Percentiles rank a stretch among this genome's conserved stretches.
Conservation (phyloP, 2,329 filamentous ascomycete genomes). For the Hypoxylon sp. region DNA sequence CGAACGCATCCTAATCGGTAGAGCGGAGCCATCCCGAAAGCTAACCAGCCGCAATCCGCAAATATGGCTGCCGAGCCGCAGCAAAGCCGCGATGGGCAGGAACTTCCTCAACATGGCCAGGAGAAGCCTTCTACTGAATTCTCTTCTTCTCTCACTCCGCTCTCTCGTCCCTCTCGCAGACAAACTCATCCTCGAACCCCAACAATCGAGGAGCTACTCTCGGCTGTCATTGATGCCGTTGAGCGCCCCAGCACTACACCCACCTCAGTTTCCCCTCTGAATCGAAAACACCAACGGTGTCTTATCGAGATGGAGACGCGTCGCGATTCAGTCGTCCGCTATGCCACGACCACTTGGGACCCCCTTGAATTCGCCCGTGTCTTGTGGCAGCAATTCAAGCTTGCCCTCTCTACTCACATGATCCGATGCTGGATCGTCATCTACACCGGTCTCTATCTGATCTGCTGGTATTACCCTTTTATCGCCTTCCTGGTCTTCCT, state of each 20-base stretch:
- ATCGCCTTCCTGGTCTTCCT: conserved; percentile 7
- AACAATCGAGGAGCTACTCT: conserved; percentile 13
- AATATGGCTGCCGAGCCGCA: conserved; percentile 29
- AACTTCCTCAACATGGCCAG: conserved; percentile 3
- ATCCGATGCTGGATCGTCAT: conserved; percentile 8
- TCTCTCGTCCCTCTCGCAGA: conserved; percentile 10
- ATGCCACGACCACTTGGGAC: background rate
- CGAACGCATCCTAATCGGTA: background rate
- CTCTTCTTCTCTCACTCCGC: conserved; percentile 11
- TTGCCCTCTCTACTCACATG: conserved; percentile 6
- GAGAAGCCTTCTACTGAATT: conserved; percentile 1
- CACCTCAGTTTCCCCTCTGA: conserved; percentile 13
- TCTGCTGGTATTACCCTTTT: conserved; percentile 6
- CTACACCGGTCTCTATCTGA: background rate
- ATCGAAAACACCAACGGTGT: conserved; percentile 38
- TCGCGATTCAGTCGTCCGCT: conserved; percentile 27
- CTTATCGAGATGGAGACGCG: conserved; percentile 42
- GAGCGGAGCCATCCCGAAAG: background rate
- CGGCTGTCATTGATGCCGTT: conserved; percentile 7
- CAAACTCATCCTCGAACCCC: conserved; percentile 12
- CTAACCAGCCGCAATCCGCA: conserved; percentile 12
- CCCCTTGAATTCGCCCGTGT: conserved; percentile 18
- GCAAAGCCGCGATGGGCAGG: conserved; percentile 20
- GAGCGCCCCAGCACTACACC: conserved; percentile 2
- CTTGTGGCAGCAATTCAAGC: background rate